A percentile compares a stretch with the other conserved stretches of the same genome.
Conservation (phyloP, 768 basidiomycete genomes). For the Chalciporus pseudorubinellus region DNA sequence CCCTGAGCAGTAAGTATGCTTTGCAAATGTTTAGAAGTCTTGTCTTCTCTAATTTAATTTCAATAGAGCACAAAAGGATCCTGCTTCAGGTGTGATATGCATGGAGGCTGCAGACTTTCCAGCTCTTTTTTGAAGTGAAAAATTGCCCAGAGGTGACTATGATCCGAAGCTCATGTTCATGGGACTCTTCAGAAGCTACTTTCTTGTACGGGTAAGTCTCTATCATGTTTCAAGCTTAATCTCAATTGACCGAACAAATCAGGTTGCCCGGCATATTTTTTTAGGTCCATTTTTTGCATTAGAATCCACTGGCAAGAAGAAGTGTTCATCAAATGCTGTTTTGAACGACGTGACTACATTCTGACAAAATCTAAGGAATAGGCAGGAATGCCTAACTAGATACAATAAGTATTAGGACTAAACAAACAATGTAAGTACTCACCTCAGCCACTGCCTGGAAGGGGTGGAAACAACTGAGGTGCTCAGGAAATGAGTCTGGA, state of each 20-base stretch:
- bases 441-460: no score
- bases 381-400: no score
- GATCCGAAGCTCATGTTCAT: neutral
- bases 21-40: no score
- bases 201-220: neutral
- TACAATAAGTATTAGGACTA: no score
- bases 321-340: conserved; percentile 1
- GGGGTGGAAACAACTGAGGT: no score
- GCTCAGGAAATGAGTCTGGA: no score
- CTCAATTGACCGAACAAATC: neutral
- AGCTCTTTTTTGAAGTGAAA: conserved; percentile 1
- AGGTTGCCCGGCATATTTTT: conserved; percentile 7
- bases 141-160: conserved; percentile 1
- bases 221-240: no score
- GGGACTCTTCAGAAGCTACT: neutral
- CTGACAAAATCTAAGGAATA: no score
- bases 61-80: no score
- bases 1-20: neutral
- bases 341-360: conserved; percentile 11
- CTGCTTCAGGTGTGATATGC: neutral
- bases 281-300: neutral
- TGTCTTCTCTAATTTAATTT: no score
- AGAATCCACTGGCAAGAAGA: neutral
- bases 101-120: neutral
- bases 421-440: no score